Base-by-base conservation (phyloP, 805 yeast genomes). In the Cyberlindnera euphorbiae region DNA sequence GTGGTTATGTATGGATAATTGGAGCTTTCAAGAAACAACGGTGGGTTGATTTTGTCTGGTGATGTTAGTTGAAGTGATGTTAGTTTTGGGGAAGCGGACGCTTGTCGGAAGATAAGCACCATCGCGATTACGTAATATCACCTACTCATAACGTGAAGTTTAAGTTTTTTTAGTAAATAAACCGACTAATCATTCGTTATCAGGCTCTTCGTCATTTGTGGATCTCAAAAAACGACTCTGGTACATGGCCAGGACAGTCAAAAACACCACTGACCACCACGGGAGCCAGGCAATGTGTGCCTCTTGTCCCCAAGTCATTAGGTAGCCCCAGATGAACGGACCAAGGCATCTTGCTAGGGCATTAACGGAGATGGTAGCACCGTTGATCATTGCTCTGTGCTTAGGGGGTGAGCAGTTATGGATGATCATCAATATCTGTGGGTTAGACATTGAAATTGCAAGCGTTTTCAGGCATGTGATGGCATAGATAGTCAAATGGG, bases 231-330 rank as follows among this genome's bases (percentile, higher is more conserved):
- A n/a, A n/a, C n/a, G n/a, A n/a, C n/a, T n/a, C n/a, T n/a, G n/a
- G n/a, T n/a, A n/a, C 50, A 39, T 18, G 24, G 23, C 23, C n/a
- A 17, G 14, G 3, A 15, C 5, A 5, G 44, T 34, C 27, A 42
- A 31, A 5, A 35, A 6, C 8, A 39, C 31, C 12, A 39, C 33
- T 2, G 36, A 12, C 48, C 48, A 45, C 48, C 45, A 45, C 13
- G 44, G 44, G 7, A 45, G 33, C 48, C 48, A 45, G 6, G 43
- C 48, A 11, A 36, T 41, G 29, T 39, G 36, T 19, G 15, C 19
- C 17, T n/a, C 21, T 18, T 45, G 45, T 6, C 48, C 48, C 44
- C 44, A 45, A 3, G 48, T 31, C 39, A 45, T 34, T 25, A 41
- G 33, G 35, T 33, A 45, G 10, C 45, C 48, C 42, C 42, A 45